Evolutionary conservation across 306 rosid genomes (phyloP).

Genomic region (Vachellia collinsii): DNA sequence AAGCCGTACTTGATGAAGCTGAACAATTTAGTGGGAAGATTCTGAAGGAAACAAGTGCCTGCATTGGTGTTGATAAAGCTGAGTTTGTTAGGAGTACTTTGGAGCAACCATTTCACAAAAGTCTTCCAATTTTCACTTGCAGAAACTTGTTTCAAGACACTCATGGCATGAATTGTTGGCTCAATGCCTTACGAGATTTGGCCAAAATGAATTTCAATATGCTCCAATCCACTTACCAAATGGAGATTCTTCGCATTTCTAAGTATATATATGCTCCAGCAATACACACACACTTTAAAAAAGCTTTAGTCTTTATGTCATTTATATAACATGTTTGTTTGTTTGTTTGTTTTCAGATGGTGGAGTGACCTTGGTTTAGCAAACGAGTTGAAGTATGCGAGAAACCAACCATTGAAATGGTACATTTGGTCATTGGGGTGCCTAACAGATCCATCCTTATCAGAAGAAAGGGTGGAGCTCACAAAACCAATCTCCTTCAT

Average conservation of each 20-base stretch:
- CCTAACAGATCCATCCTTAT: conserved; percentile 48
- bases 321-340: neutral
- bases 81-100: conserved; percentile 44
- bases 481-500: conserved; percentile 69
- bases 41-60: conserved; percentile 20
- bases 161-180: conserved; percentile 44
- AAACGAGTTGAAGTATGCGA: conserved; percentile 49
- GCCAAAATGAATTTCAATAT: conserved; percentile 53
- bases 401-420: conserved; percentile 84
- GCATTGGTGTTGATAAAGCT: conserved; percentile 29
- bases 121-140: conserved; percentile 50
- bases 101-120: conserved; percentile 62
- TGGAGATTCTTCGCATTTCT: conserved; percentile 49
- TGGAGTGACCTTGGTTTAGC: conserved; percentile 67
- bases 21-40: conserved; percentile 32
- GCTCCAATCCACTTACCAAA: conserved; percentile 40
- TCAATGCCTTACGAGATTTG: conserved; percentile 40
- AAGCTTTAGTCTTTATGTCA: neutral
- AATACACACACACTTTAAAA: neutral
- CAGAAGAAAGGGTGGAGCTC: conserved; percentile 68
- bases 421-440: conserved; percentile 61
- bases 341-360: conserved; percentile 43
- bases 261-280: conserved; percentile 30
- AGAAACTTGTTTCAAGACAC: conserved; percentile 36
- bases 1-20: conserved; percentile 46